Evolutionary conservation across 805 yeast genomes (phyloP).

Genomic region (Nakazawaea ambrosiae): DNA sequence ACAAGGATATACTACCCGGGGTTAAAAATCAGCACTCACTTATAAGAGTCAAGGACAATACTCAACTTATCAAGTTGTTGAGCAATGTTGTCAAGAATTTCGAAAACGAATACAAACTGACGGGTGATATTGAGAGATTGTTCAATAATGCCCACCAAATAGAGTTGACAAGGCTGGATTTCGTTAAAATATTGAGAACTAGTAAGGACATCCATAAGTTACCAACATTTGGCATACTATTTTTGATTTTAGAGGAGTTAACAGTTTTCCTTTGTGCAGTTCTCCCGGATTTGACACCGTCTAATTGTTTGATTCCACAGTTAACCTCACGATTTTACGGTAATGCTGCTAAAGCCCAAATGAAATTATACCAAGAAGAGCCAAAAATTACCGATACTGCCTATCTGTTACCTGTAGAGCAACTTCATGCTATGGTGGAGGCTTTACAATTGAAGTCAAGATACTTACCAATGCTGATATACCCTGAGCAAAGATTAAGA

Average conservation of each 20-base stretch:
- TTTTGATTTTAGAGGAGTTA: conserved; percentile 48
- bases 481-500: conserved; percentile 31
- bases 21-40: conserved; percentile 15
- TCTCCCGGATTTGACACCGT: conserved; percentile 54
- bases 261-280: conserved; percentile 46
- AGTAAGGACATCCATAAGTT: conserved; percentile 42
- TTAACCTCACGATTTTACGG: conserved; percentile 34
- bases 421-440: conserved; percentile 29
- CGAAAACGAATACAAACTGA: conserved; percentile 14
- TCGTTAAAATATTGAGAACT: conserved; percentile 44
- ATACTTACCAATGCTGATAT: conserved; percentile 32
- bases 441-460: conserved; percentile 31
- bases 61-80: conserved; percentile 19
- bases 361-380: conserved; percentile 13
- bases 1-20: conserved; percentile 20
- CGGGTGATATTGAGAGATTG: conserved; percentile 10
- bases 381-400: conserved; percentile 36
- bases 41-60: conserved; percentile 13
- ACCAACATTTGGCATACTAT: conserved; percentile 51
- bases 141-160: conserved; percentile 10
- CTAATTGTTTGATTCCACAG: conserved; percentile 51
- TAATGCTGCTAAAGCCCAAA: conserved; percentile 17
- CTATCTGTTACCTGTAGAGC: conserved; percentile 33
- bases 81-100: conserved; percentile 18
- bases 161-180: conserved; percentile 32